Conservation (phyloP, 352 stramenopile species). For the Globisporangium alternatum region DNA sequence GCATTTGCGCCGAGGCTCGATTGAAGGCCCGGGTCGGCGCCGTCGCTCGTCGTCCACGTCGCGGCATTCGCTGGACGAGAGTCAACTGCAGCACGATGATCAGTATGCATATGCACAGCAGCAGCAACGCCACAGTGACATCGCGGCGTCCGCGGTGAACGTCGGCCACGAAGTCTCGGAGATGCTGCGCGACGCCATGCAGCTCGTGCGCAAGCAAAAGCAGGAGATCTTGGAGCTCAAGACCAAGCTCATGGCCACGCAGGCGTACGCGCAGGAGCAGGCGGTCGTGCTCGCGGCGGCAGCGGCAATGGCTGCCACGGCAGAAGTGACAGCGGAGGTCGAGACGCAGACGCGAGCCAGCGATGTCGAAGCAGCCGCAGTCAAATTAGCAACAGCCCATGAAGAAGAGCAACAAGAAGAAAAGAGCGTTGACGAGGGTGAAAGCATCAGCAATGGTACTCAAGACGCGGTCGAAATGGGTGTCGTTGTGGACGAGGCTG, state of each 20-base stretch:
- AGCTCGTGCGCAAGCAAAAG: constrained; percentile 63
- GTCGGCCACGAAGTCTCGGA: constrained; percentile 45
- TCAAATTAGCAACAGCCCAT: background rate
- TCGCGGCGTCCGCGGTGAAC: constrained; percentile 21
- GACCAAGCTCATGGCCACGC: constrained; percentile 22
- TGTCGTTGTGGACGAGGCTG: background rate
- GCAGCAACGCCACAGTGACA: constrained; percentile 17
- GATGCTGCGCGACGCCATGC: constrained; percentile 69
- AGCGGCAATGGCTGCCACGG: background rate
- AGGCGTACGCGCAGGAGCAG: constrained; percentile 11
- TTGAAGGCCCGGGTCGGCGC: constrained; percentile 25
- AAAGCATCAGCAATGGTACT: background rate
- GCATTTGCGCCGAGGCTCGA: constrained; percentile 16
- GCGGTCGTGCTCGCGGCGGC: background rate
- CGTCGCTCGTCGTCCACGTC: constrained; percentile 23
- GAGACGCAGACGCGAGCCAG: constrained; percentile 6
- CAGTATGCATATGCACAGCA: constrained; percentile 12
- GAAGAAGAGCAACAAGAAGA: background rate
- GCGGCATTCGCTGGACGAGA: constrained; percentile 18
- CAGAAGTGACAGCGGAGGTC: background rate
- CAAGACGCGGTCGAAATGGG: constrained; percentile 1
- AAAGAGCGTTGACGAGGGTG: background rate
- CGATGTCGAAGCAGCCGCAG: background rate
- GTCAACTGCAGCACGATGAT: constrained; percentile 1
- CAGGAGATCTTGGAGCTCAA: constrained; percentile 66